Evolutionary conservation across 2,329 filamentous ascomycete species (phyloP).

Genomic region (Neonectria neomacrospora): DNA sequence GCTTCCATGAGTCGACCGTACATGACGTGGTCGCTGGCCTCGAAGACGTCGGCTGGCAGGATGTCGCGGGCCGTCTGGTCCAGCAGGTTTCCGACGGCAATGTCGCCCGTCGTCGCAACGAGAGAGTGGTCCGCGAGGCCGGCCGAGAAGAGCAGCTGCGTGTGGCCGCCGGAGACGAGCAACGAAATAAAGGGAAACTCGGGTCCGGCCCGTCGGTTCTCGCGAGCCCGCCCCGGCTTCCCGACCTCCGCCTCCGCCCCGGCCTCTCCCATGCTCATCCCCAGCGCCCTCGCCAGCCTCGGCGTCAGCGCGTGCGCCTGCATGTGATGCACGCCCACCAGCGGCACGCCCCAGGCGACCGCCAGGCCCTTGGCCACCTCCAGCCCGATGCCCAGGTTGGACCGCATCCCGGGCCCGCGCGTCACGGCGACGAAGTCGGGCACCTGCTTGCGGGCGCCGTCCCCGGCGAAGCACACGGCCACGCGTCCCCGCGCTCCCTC

Average conservation of each 20-base stretch:
- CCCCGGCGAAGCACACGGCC: conserved; percentile 28
- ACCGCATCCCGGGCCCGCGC: conserved; percentile 87
- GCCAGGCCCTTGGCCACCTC: conserved; percentile 89
- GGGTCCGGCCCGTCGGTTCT: conserved; percentile 51
- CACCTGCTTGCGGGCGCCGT: conserved; percentile 49
- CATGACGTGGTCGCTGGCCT: conserved; percentile 70
- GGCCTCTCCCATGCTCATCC: conserved; percentile 41
- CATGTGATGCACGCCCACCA: conserved; percentile 95
- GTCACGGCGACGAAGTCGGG: conserved; percentile 92
- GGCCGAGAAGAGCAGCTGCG: conserved; percentile 81
- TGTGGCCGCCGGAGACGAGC: conserved; percentile 92
- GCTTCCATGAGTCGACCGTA: conserved; percentile 83
- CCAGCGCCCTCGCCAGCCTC: conserved; percentile 75
- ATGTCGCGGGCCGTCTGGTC: conserved; percentile 87
- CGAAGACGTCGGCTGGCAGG: conserved; percentile 70
- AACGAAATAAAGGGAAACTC: conserved; percentile 87
- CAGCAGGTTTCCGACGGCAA: conserved; percentile 88
- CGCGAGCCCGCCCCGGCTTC: neutral
- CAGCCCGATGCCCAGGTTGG: conserved; percentile 81
- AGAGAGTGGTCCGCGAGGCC: conserved; percentile 76
- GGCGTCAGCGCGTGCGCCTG: conserved; percentile 94
- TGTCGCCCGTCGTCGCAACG: conserved; percentile 78
- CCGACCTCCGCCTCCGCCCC: neutral
- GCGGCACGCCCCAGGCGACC: conserved; percentile 82
- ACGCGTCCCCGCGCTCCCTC: neutral